These are phyloP conservation scores for Colletotrichum orbiculare DNA, from an alignment of 2,329 filamentous ascomycete genomes.

Conservation along the genomic window DNA sequence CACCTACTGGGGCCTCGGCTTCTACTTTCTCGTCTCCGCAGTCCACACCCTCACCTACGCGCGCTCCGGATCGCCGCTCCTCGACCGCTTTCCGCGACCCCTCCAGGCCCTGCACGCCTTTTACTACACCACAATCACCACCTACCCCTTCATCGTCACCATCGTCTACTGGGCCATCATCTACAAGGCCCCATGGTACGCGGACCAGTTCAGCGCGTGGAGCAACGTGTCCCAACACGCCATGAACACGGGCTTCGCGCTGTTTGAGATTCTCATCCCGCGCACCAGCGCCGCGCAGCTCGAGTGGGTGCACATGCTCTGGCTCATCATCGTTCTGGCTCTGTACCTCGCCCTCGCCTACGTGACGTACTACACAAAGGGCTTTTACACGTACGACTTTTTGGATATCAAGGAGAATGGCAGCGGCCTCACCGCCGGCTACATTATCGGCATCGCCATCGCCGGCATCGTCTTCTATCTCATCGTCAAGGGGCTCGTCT, in stretches of 20 bases:
- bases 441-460: conserved; percentile 69
- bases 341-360: conserved; percentile 81
- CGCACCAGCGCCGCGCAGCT: conserved; percentile 66
- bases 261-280: conserved; percentile 80
- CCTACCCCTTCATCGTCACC: conserved; percentile 76
- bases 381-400: conserved; percentile 83
- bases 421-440: conserved; percentile 69
- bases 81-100: conserved; percentile 68
- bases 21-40: conserved; percentile 78
- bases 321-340: conserved; percentile 75
- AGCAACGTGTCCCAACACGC: conserved; percentile 79
- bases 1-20: conserved; percentile 84
- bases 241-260: conserved; percentile 77
- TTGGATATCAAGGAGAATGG: conserved; percentile 69
- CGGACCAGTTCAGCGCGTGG: conserved; percentile 64
- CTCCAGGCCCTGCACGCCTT: conserved; percentile 74
- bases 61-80: conserved; percentile 61
- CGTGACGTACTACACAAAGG: conserved; percentile 74
- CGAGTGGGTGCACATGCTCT: conserved; percentile 72
- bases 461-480: conserved; percentile 65
- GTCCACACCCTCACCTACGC: conserved; percentile 78
- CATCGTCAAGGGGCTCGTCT: conserved; percentile 62
- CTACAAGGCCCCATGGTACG: conserved; percentile 59
- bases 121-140: conserved; percentile 71
- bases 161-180: conserved; percentile 77